Conservation (phyloP, 164 flowering plant genomes). For the Piper longum region DNA sequence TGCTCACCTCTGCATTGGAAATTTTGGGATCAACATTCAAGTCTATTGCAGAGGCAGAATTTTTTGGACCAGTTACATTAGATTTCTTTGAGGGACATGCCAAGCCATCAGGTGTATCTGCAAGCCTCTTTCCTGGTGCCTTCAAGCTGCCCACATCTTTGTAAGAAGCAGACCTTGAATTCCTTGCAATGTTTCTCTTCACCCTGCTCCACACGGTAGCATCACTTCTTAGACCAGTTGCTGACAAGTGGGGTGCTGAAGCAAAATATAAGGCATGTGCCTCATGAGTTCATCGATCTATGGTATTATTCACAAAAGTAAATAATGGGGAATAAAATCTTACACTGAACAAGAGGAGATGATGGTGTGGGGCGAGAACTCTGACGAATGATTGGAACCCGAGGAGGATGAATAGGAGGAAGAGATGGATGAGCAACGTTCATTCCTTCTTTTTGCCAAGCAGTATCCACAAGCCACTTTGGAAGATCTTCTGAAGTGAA, state of each 20-base stretch:
- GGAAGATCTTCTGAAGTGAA: conserved; percentile 19
- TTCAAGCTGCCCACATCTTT: conserved; percentile 11
- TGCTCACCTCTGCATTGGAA: conserved; percentile 3
- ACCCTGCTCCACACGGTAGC: conserved; percentile 9
- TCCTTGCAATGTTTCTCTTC: conserved; percentile 14
- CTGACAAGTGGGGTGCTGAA: conserved; percentile 19
- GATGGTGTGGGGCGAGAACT: conserved; percentile 5
- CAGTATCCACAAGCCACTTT: conserved; percentile 26
- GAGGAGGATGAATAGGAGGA: conserved; percentile 8
- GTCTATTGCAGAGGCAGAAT: conserved; percentile 8
- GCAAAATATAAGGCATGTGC: conserved; percentile 12
- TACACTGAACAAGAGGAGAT: conserved; percentile 6
- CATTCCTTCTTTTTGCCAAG: conserved; percentile 13
- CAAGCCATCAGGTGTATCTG: conserved; percentile 11
- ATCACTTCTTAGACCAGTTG: conserved; percentile 9
- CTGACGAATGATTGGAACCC: conserved; percentile 5
- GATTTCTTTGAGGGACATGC: conserved; percentile 17
- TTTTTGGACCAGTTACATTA: conserved; percentile 16
- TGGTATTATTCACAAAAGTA: conserved; percentile 10
- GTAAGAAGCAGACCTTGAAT: conserved; percentile 9
- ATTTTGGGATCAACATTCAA: conserved; percentile 2
- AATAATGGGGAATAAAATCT: conserved; percentile 10
- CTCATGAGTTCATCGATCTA: conserved; percentile 10
- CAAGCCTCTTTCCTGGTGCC: conserved; percentile 29
- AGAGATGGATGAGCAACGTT: conserved; percentile 3